Percentiles rank a stretch among this genome's conserved stretches.
phyloP scores from a whole-genome alignment of 2,329 filamentous ascomycete genomes.

The Fusarium brachygibbosum region DNA sequence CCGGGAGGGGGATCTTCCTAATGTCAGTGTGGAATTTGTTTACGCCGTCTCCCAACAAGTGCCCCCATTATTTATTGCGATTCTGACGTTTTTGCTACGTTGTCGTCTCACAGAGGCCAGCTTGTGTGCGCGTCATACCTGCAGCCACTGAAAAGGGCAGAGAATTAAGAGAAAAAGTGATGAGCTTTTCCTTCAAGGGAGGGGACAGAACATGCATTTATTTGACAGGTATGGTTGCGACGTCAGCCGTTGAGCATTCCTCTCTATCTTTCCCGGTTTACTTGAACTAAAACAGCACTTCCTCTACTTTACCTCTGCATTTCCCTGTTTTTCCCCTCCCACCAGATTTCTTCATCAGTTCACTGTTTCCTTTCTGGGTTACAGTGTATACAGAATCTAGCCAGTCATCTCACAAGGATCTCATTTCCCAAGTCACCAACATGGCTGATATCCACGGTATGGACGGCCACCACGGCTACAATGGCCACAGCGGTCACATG shows the following conservation, averaged over 20 bases:
- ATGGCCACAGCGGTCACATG: neutral
- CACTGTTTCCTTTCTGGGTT: slow-evolving; percentile 3
- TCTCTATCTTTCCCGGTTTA: neutral
- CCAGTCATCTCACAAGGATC: neutral
- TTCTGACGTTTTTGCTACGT: slow-evolving; percentile 3
- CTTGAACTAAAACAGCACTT: neutral
- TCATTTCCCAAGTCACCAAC: neutral
- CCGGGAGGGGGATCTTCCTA: neutral
- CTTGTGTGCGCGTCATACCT: slow-evolving; percentile 26
- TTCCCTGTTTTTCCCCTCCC: slow-evolving; percentile 20
- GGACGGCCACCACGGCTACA: neutral
- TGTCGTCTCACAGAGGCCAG: slow-evolving; percentile 10
- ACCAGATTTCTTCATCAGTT: neutral
- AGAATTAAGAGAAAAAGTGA: neutral
- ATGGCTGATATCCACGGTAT: slow-evolving; percentile 23
- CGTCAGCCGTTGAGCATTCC: slow-evolving; percentile 14
- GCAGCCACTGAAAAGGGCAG: slow-evolving; percentile 16
- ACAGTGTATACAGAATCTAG: neutral
- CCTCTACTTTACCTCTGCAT: neutral
- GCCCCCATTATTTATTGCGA: slow-evolving; percentile 1
- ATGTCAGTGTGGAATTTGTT: slow-evolving; percentile 21
- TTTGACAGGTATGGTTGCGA: neutral
- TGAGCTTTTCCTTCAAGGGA: neutral
- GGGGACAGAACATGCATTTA: neutral
- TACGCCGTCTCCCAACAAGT: neutral